Base-by-base conservation (phyloP, 2,329 filamentous ascomycete species). In the Pseudogymnoascus sp. region DNA sequence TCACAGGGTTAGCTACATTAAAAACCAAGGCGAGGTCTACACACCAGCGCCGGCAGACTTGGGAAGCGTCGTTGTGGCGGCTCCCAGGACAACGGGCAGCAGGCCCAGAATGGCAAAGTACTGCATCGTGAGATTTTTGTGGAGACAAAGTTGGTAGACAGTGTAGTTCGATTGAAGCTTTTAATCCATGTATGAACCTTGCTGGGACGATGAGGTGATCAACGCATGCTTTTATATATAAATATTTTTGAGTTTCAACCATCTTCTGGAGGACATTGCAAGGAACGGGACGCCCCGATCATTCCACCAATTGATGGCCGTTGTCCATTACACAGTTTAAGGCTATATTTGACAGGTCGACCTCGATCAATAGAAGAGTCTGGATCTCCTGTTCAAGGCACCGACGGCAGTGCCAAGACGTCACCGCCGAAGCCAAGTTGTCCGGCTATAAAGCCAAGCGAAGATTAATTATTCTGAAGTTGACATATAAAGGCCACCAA, bases 181-280 rank as follows among this genome's bases (percentile, higher is more conserved):
- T n/a, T 53, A 53, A 53, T 53, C 47, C 47, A 33, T 53, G 47
- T 33, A 53, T 53, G 47, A 53, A 53, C 47, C 47, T 53, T 53
- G 25, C 28, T 53, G 47, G 3, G n/a, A 53, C 25, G 7, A 53
- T 53, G 47, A 53, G 47, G 47, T 53, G 47, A 53, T 53, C 47
- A n/a, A 15, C 25, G 11, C n/a, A 25, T 7, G 47, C n/a, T 30
- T 15, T 53, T 53, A 53, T 53, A 53, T 9, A 25, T 25, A 25
- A 25, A 4, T 33, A 4, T 33, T 25, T 22, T 18, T 7, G n/a
- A n/a, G 8, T 30, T 18, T 53, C 28, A 53, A 33, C n/a, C 6
- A 33, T 53, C 47, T 15, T 12, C 30, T 53, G 7, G 25, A 50
- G 41, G 30, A 33, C 43, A 53, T 33, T 53, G n/a, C 25, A 53